Evolutionary conservation across 2,329 filamentous ascomycete genomes (phyloP), one percentile per base, ranked within the genome.

Genomic region (Trichophaea hybrida): DNA sequence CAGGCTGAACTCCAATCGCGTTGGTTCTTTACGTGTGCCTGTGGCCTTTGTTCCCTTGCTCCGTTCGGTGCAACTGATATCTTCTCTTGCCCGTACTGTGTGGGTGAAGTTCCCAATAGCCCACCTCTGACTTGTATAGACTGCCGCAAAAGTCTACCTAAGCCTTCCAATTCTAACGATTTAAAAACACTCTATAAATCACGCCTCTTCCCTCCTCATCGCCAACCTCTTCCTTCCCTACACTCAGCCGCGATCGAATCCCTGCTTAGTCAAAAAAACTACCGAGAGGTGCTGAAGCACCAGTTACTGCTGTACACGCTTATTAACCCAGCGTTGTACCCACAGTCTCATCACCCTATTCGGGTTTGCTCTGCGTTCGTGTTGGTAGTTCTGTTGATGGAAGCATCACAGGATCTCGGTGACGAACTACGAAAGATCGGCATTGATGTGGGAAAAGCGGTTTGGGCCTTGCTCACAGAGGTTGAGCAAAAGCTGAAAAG

Each of bases 11-110:
- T 84, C 1, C 70, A 71, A 51, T 70, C 74, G 31, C 74, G 77
- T 33, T 84, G 81, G 72, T 80, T 77, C 68, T 84, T 84, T 69
- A 71, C 70, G 12, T 84, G 81, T 70, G 68, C 68, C 44, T 84
- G 81, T 66, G 61, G 37, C 5, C 46, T 57, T 15, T 65, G 63
- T 33, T 17, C 37, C 12, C 31, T 38, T 31, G 13, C 33, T 7
- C 12, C 34, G 1, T 10, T 24, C 15, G 56, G 50, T 3, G 53
- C 54, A 7, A 44, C 24, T 3, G 61, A 63, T 35, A 24, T 31
- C 17, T 57, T 60, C 35, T n/a, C 43, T 1, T 61, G 57, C 31
- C 17, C 55, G 7, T 15, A 34, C 6, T 60, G 48, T 31, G n/a
- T 24, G 3, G 57, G 60, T 12, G 5, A 13, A 10, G 15, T 24